Percentiles rank a stretch among this genome's conserved stretches.
These are phyloP conservation scores for Starmerella sp. DNA, from an alignment of 805 yeast genomes.

Conservation along the genomic window DNA sequence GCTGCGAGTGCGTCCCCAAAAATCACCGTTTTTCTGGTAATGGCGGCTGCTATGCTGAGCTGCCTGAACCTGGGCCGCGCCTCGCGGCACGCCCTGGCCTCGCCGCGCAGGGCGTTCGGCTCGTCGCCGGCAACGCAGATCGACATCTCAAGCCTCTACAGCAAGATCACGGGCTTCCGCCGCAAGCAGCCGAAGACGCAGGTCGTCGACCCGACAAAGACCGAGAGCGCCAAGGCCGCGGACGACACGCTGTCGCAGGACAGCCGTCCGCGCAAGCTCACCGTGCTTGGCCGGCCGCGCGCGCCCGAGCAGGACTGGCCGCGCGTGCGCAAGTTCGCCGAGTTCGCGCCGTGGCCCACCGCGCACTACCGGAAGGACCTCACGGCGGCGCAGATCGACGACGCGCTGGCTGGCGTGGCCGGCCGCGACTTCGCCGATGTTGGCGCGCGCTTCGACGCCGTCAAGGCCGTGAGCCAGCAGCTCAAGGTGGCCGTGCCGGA, in stretches of 20 bases:
- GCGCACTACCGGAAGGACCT: slow-evolving; percentile 20
- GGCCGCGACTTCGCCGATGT: slow-evolving; percentile 31
- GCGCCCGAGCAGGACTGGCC: slow-evolving; percentile 14
- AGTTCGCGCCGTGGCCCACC: slow-evolving; percentile 28
- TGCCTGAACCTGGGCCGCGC: background rate
- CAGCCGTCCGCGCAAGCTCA: slow-evolving; percentile 18
- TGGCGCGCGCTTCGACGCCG: slow-evolving; percentile 37
- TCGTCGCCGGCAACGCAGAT: slow-evolving; percentile 7
- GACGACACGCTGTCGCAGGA: slow-evolving; percentile 19
- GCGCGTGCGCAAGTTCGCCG: slow-evolving; percentile 14
- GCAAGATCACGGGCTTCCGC: slow-evolving; percentile 18
- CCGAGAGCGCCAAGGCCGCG: slow-evolving; percentile 6
- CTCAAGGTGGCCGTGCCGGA: slow-evolving; percentile 49
- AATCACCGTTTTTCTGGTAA: background rate
- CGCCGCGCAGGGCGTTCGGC: slow-evolving; percentile 7
- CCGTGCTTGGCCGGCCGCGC: slow-evolving; percentile 21
- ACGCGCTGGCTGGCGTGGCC: slow-evolving; percentile 5
- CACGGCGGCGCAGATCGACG: slow-evolving; percentile 12
- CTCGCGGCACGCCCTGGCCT: background rate
- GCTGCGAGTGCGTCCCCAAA: no score
- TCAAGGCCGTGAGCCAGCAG: slow-evolving; percentile 39
- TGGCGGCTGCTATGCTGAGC: background rate
- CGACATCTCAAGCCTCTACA: slow-evolving; percentile 16
- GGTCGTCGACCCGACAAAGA: slow-evolving; percentile 22
- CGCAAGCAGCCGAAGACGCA: slow-evolving; percentile 5